Evolutionary conservation across 179 eudicot genomes (phyloP).

Genomic region (Monotropa hypopitys): DNA sequence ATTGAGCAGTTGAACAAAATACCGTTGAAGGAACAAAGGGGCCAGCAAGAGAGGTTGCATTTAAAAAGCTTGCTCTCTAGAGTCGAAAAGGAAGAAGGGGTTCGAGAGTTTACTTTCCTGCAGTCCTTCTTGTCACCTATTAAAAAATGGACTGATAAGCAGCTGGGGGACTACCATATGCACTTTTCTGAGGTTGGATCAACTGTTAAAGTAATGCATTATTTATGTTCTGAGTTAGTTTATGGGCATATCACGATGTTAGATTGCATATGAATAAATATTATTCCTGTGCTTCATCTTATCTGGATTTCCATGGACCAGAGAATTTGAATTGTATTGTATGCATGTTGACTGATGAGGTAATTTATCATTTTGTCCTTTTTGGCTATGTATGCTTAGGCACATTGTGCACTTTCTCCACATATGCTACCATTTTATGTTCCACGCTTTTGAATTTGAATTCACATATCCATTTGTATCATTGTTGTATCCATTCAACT

Average conservation of each 20-base stretch:
- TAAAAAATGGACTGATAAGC: conserved; percentile 84
- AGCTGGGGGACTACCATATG: conserved; percentile 80
- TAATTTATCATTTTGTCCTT: neutral
- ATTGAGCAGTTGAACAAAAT: conserved; percentile 79
- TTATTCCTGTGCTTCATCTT: neutral
- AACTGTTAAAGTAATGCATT: conserved; percentile 11
- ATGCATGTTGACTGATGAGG: neutral
- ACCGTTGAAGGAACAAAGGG: conserved; percentile 90
- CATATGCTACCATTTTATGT: neutral
- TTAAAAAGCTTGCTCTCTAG: conserved; percentile 68
- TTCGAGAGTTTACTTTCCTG: conserved; percentile 55
- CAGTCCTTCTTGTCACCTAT: conserved; percentile 82
- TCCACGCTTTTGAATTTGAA: neutral
- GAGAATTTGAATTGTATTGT: neutral
- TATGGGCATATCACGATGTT: conserved; percentile 5
- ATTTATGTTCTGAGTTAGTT: neutral
- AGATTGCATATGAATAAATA: neutral
- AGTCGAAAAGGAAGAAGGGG: conserved; percentile 53
- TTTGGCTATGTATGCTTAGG: neutral
- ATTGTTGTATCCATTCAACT: neutral
- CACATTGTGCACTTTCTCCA: neutral
- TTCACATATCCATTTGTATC: neutral
- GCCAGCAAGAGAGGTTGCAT: conserved; percentile 90
- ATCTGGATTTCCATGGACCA: neutral
- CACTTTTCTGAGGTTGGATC: conserved; percentile 71